Percentiles rank a stretch among this genome's conserved stretches.
phyloP scores from a whole-genome alignment of 2,329 filamentous ascomycete species.

The Blumeria hordei region DNA sequence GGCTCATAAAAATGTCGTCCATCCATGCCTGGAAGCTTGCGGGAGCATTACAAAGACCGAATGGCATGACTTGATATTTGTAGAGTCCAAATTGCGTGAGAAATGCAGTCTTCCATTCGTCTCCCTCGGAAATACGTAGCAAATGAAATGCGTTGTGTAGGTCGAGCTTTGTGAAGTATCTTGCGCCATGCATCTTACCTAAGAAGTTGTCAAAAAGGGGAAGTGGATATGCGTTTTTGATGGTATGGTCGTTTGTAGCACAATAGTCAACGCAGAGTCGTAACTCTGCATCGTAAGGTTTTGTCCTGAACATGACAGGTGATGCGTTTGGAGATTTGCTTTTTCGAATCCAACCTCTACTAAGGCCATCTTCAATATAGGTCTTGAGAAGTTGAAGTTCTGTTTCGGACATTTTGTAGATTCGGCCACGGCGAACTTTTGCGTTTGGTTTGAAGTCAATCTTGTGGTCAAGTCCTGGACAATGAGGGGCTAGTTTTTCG shows the following conservation, averaged over 20 bases:
- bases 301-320: neutral
- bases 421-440: no score
- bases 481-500: no score
- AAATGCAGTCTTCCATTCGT: neutral
- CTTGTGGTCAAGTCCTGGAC: no score
- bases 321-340: neutral
- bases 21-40: neutral
- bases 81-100: neutral
- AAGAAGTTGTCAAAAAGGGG: no score
- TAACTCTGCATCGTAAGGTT: neutral
- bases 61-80: neutral
- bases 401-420: no score
- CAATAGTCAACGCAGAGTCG: neutral
- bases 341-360: neutral
- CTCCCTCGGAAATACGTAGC: neutral
- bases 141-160: neutral
- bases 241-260: no score
- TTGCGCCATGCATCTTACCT: no score
- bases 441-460: no score
- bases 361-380: neutral
- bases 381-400: no score
- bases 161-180: neutral
- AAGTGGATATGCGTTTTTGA: no score
- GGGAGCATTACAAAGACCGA: neutral
- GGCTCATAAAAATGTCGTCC: neutral